phyloP scores from a whole-genome alignment of 1,139 yeast genomes.

The Casaregolazyma lundiana region DNA sequence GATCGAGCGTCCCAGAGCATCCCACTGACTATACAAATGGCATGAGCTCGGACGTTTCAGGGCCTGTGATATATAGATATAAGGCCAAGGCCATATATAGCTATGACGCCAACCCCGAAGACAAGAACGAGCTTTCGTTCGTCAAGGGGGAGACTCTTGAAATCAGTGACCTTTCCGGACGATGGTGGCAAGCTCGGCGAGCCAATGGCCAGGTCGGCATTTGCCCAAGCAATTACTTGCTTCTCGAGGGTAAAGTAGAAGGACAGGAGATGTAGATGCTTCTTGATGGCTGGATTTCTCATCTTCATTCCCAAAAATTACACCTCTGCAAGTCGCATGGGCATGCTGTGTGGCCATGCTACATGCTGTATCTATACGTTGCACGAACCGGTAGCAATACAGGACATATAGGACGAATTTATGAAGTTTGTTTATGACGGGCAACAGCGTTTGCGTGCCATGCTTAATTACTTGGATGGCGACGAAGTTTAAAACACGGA shows the following conservation, averaged over 20 bases:
- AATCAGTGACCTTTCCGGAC: constrained; percentile 89
- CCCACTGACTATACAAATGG: constrained; percentile 12
- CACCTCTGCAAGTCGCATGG: no score
- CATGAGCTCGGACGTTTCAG: constrained; percentile 23
- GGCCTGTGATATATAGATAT: constrained; percentile 61
- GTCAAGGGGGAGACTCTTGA: constrained; percentile 84
- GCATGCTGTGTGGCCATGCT: no score
- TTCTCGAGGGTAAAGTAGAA: constrained; percentile 35
- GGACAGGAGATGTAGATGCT: not conserved
- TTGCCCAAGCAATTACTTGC: constrained; percentile 92
- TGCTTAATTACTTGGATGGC: no score
- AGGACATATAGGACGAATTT: not conserved
- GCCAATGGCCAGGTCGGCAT: constrained; percentile 91
- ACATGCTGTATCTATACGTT: not conserved
- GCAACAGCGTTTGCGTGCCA: no score
- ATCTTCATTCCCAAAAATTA: not conserved
- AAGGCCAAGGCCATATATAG: constrained; percentile 82
- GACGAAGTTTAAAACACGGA: no score
- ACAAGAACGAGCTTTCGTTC: constrained; percentile 88
- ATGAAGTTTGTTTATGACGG: not conserved
- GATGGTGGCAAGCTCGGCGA: constrained; percentile 98
- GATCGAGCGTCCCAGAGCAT: constrained; percentile 10
- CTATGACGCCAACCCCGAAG: constrained; percentile 91
- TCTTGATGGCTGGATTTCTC: not conserved
- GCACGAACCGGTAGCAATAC: not conserved